Conservation (phyloP, 495 filamentous ascomycete genomes). For the Aspergillus carlsbadensis region DNA sequence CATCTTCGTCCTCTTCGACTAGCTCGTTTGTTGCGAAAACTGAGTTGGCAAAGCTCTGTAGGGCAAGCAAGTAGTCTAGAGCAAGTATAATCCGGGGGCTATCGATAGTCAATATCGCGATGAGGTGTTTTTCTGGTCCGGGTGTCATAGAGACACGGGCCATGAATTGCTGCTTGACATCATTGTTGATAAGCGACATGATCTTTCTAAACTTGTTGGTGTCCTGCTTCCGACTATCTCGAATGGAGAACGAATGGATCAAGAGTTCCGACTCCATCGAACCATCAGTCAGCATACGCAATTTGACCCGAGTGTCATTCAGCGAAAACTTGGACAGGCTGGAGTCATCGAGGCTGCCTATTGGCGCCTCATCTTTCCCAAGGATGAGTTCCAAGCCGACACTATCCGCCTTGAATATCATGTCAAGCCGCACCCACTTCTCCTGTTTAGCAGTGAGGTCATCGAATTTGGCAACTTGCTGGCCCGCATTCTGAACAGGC, state of each 20-base stretch:
- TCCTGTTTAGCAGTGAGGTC: constrained; percentile 63
- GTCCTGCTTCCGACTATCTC: constrained; percentile 79
- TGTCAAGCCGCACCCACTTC: constrained; percentile 89
- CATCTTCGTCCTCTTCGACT: constrained; percentile 53
- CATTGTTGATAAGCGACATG: constrained; percentile 93
- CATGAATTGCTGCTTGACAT: constrained; percentile 95
- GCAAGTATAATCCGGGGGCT: constrained; percentile 94
- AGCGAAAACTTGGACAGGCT: constrained; percentile 92
- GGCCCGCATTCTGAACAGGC: constrained; percentile 52
- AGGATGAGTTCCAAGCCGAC: constrained; percentile 87
- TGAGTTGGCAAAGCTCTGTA: constrained; percentile 74
- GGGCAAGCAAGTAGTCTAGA: constrained; percentile 88
- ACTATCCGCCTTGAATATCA: constrained; percentile 85
- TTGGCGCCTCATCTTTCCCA: constrained; percentile 67
- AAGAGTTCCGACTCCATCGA: constrained; percentile 91
- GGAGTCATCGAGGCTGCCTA: constrained; percentile 72
- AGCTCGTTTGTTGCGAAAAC: constrained; percentile 63
- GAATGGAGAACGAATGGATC: constrained; percentile 92
- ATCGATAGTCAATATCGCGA: constrained; percentile 92
- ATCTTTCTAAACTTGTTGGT: constrained; percentile 96
- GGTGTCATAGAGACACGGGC: constrained; percentile 91
- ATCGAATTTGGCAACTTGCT: constrained; percentile 34
- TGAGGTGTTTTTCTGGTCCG: constrained; percentile 76
- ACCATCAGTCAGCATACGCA: constrained; percentile 91
- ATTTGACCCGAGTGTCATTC: constrained; percentile 86